These are phyloP conservation scores for Trichoderma semiorbis DNA, from an alignment of 2,329 filamentous ascomycete species.

Conservation along the genomic window DNA sequence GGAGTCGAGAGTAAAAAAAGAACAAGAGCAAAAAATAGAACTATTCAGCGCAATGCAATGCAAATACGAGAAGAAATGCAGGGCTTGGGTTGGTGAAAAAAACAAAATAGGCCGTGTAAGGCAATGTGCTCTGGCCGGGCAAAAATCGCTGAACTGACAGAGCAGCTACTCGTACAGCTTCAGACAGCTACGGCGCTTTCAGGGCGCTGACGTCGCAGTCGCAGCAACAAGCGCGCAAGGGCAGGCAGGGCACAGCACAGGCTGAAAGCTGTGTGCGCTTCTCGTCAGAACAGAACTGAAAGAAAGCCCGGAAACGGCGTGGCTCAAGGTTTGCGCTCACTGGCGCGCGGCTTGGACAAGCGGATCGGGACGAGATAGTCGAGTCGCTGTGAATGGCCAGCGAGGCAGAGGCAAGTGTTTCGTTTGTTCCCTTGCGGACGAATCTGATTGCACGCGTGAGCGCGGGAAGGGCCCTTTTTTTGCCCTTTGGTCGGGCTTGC, in stretches of 20 bases:
- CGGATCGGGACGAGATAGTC: conserved; percentile 23
- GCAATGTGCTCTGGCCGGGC: not conserved
- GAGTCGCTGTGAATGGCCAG: conserved; percentile 26
- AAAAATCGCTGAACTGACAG: not conserved
- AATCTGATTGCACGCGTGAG: conserved; percentile 25
- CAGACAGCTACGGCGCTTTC: not conserved
- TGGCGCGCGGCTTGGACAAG: conserved; percentile 14
- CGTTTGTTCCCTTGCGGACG: conserved; percentile 17
- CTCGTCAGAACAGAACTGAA: not conserved
- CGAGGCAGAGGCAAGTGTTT: conserved; percentile 18
- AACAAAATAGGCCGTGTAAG: not conserved
- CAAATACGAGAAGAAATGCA: not conserved
- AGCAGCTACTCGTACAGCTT: not conserved
- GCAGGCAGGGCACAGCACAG: not conserved
- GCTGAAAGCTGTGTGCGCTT: not conserved
- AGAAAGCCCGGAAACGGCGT: not conserved
- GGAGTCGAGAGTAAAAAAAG: not conserved
- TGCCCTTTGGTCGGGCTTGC: conserved; percentile 4
- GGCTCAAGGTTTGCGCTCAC: conserved; percentile 11
- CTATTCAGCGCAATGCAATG: not conserved
- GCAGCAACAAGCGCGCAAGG: not conserved
- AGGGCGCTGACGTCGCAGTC: not conserved
- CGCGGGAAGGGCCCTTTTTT: conserved; percentile 22
- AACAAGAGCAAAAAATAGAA: not conserved
- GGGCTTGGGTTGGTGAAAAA: not conserved